Evolutionary conservation across 352 stramenopile genomes (phyloP).

Genomic region (Globisporangium abappressorium): DNA sequence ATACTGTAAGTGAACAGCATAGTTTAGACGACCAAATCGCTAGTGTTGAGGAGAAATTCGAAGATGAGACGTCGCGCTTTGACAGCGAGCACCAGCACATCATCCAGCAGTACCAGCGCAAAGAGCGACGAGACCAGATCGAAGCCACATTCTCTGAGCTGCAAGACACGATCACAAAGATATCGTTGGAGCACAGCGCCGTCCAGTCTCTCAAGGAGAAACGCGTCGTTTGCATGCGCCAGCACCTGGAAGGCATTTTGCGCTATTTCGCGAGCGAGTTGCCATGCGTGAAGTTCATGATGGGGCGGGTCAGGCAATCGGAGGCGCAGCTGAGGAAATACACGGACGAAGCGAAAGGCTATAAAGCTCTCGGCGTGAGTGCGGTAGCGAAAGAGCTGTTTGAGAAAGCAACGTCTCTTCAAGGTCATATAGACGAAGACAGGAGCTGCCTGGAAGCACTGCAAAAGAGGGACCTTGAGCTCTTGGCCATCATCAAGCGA

Average conservation of each 20-base stretch:
- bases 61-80: slow-evolving; percentile 39
- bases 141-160: slow-evolving; percentile 34
- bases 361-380: slow-evolving; percentile 50
- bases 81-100: slow-evolving; percentile 49
- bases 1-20: slow-evolving; percentile 30
- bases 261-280: slow-evolving; percentile 76
- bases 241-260: slow-evolving; percentile 65
- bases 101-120: slow-evolving; percentile 31
- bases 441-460: slow-evolving; percentile 41
- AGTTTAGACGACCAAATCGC: slow-evolving; percentile 43
- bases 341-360: slow-evolving; percentile 41
- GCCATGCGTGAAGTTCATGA: slow-evolving; percentile 81
- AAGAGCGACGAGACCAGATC: slow-evolving; percentile 38
- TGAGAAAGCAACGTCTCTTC: slow-evolving; percentile 35
- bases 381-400: slow-evolving; percentile 51
- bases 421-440: slow-evolving; percentile 52
- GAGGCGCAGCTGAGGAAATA: slow-evolving; percentile 36
- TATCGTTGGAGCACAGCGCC: slow-evolving; percentile 36
- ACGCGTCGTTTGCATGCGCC: slow-evolving; percentile 37
- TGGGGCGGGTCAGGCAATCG: slow-evolving; percentile 50
- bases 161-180: slow-evolving; percentile 32
- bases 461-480: slow-evolving; percentile 45
- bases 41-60: slow-evolving; percentile 47
- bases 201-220: slow-evolving; percentile 45
- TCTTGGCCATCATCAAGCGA: slow-evolving; percentile 30